Base-by-base conservation (phyloP, 352 stramenopile species). In the Lagenidium giganteum region DNA sequence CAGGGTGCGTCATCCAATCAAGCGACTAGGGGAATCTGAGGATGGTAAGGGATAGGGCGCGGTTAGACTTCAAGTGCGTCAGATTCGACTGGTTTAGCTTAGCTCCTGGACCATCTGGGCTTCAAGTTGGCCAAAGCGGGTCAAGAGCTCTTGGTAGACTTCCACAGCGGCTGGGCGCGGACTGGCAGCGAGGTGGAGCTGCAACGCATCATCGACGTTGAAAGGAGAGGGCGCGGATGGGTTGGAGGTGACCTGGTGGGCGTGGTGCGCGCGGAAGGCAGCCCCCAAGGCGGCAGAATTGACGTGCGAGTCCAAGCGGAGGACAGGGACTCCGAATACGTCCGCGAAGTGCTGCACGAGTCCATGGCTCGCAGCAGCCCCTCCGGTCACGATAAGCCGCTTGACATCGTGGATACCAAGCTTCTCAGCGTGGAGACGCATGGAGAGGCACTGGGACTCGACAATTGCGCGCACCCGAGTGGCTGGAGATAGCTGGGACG, bases 331-430 rank as follows among this genome's bases (percentile, higher is more conserved):
- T 4, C 24, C 18, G 38, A 63, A 63, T 2, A 67, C 57, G 27
- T 63, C 45, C 1, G 73, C 71, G 8, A 86, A 59, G 9, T 80
- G 60, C 56, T 89, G 70, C 8, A 86, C 33, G 34, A 89, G 60
- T 18, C 51, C 54, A 32, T 54, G 42, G 58, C 85, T 87, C n/a
- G 61, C 57, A 2, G 77, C 70, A 0, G 70, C 73, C 12, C 77
- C 73, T 7, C 73, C 73, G 14, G 80, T 75, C 7, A 83, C 69
- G 41, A 89, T 77, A 25, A 89, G 51, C n/a, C 73, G 69, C 28
- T 67, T 32, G 1, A 61, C 55, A 4, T 70, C 63, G 30, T 45
- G 66, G 30, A 84, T 59, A 5, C 75, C 73, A 0, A 89, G 67
- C n/a, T 42, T 49, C 47, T 83, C 61, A 1, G 68, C 63, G 29